Conservation (phyloP, 176 grass and related monocot genomes). For the Raddia guianensis region DNA sequence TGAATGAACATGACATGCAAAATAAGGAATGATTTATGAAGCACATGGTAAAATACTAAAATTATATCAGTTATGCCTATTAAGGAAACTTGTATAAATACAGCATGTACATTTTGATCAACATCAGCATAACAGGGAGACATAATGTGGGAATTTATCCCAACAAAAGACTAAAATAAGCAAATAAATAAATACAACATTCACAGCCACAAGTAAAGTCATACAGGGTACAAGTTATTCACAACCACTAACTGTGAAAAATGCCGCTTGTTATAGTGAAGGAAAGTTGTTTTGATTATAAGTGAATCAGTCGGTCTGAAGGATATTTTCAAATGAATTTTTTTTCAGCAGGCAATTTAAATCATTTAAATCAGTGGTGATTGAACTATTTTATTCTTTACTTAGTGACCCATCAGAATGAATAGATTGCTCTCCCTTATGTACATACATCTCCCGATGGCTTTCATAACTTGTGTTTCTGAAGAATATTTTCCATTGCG, state of each 20-base stretch:
- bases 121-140: neutral
- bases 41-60: neutral
- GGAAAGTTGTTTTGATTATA: neutral
- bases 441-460: neutral
- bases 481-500: neutral
- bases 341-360: neutral
- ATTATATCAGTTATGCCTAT: constrained; percentile 11
- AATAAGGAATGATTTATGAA: neutral
- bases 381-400: neutral
- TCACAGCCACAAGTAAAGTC: constrained; percentile 1
- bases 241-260: neutral
- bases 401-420: neutral
- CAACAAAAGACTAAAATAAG: neutral
- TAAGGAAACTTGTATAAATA: neutral
- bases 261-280: neutral
- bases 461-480: neutral
- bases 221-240: neutral
- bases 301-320: neutral
- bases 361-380: neutral
- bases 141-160: too few relatives aligned
- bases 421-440: neutral
- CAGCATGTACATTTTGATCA: neutral
- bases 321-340: neutral
- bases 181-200: neutral
- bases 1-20: neutral